Evolutionary conservation across 345 rosid species (phyloP).

Genomic region (Euphorbia tirucalli): DNA sequence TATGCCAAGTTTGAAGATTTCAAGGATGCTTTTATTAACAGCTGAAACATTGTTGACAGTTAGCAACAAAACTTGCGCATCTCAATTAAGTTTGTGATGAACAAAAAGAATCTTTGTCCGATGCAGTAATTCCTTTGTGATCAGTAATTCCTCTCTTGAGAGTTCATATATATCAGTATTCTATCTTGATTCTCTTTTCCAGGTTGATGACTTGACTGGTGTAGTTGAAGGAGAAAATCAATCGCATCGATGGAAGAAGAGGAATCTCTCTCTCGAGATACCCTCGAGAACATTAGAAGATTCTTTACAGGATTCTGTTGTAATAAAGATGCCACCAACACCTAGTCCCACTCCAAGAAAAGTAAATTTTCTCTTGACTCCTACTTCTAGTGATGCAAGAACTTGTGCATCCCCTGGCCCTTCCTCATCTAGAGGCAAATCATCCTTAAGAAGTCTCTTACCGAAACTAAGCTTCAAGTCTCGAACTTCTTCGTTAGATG

Average conservation of each 20-base stretch:
- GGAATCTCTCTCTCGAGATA: conserved; percentile 71
- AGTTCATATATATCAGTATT: too few species aligned
- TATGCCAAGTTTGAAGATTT: neutral
- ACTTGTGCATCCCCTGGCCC: conserved; percentile 45
- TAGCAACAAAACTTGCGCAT: neutral
- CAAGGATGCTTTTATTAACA: neutral
- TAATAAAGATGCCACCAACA: conserved; percentile 66
- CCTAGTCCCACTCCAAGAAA: conserved; percentile 79
- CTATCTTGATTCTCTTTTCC: conserved; percentile 19
- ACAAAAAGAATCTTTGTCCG: neutral
- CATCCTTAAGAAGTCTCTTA: conserved; percentile 61
- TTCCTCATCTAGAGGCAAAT: conserved; percentile 48
- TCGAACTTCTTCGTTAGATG: conserved; percentile 45
- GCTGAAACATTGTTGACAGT: neutral
- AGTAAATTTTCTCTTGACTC: conserved; percentile 72
- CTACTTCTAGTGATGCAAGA: conserved; percentile 46
- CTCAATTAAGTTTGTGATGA: neutral
- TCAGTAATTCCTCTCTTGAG: neutral
- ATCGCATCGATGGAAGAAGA: conserved; percentile 54
- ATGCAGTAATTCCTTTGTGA: conserved; percentile 3
- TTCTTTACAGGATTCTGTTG: conserved; percentile 45
- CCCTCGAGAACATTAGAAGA: conserved; percentile 55
- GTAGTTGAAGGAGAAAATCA: conserved; percentile 45
- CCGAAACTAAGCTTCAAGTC: conserved; percentile 63
- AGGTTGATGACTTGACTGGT: conserved; percentile 49